phyloP scores from a whole-genome alignment of 176 grass and related monocot genomes.

The Dendrocalamus sinicus region DNA sequence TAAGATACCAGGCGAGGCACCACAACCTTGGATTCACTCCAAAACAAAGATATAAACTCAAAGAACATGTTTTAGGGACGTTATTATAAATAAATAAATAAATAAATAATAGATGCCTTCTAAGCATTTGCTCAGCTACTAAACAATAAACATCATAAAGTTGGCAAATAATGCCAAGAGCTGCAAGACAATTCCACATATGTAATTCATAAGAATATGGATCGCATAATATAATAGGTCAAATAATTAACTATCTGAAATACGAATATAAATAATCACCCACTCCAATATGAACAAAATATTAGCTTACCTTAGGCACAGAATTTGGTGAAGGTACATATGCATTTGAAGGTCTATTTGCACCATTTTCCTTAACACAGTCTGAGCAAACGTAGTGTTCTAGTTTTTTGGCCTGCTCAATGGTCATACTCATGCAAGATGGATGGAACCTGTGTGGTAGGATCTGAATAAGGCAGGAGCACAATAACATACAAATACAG shows the following conservation, averaged over 20 bases:
- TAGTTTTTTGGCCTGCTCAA: conserved; percentile 81
- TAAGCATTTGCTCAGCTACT: background rate
- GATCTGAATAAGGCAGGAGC: conserved; percentile 14
- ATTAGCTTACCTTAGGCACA: conserved; percentile 56
- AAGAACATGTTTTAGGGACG: background rate
- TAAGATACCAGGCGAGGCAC: background rate
- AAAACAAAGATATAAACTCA: background rate
- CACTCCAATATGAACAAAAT: background rate
- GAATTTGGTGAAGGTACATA: conserved; percentile 57
- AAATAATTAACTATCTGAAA: background rate
- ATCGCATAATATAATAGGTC: background rate
- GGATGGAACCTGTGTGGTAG: conserved; percentile 74
- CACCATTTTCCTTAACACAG: conserved; percentile 59
- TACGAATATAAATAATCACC: background rate
- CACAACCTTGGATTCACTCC: background rate
- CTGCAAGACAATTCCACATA: conserved; percentile 26
- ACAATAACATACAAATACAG: conserved; percentile 25
- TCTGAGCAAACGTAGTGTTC: conserved; percentile 74
- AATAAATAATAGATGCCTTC: background rate
- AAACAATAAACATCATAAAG: conserved; percentile 8
- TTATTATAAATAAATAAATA: conserved; percentile 12
- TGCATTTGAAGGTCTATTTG: conserved; percentile 61
- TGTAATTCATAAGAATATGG: background rate
- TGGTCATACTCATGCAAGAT: conserved; percentile 80
- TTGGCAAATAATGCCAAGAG: conserved; percentile 13